Conservation (phyloP, 352 stramenopile genomes). For the Phytophthora lateralis region DNA sequence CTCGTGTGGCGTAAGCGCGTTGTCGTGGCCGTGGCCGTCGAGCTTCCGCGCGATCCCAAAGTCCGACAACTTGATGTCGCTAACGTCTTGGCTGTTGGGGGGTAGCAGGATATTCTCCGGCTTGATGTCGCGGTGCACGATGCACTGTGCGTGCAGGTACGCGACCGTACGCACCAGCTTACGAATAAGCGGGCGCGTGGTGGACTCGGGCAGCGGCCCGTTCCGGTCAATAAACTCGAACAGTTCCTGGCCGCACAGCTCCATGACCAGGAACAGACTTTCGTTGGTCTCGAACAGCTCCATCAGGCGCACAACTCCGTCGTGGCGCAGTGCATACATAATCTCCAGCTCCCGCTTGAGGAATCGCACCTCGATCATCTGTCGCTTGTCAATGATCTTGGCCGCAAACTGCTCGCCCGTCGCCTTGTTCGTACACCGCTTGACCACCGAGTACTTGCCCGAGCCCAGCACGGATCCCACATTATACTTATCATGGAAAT, state of each 20-base stretch:
- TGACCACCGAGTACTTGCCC: slow-evolving; percentile 84
- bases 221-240: slow-evolving; percentile 85
- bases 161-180: slow-evolving; percentile 79
- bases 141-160: slow-evolving; percentile 85
- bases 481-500: slow-evolving; percentile 66
- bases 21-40: slow-evolving; percentile 49
- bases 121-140: slow-evolving; percentile 89
- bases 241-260: slow-evolving; percentile 79
- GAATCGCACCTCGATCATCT: slow-evolving; percentile 83
- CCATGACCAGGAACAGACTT: slow-evolving; percentile 82
- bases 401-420: slow-evolving; percentile 55
- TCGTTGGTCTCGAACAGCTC: slow-evolving; percentile 81
- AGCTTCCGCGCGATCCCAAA: slow-evolving; percentile 85
- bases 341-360: slow-evolving; percentile 89
- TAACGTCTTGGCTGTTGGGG: slow-evolving; percentile 55
- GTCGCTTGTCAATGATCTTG: slow-evolving; percentile 87
- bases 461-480: slow-evolving; percentile 66
- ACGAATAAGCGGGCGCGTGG: slow-evolving; percentile 69
- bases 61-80: slow-evolving; percentile 82
- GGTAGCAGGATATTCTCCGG: slow-evolving; percentile 84
- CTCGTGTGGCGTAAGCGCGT: slow-evolving; percentile 74
- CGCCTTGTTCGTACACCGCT: slow-evolving; percentile 49
- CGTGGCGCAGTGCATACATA: slow-evolving; percentile 75
- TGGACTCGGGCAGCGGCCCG: slow-evolving; percentile 68
- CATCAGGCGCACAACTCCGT: slow-evolving; percentile 79